Percentiles rank a stretch among this genome's conserved stretches.
Evolutionary conservation across 2,329 filamentous ascomycete genomes (phyloP).

Genomic region (Pestalotiopsis sp.): DNA sequence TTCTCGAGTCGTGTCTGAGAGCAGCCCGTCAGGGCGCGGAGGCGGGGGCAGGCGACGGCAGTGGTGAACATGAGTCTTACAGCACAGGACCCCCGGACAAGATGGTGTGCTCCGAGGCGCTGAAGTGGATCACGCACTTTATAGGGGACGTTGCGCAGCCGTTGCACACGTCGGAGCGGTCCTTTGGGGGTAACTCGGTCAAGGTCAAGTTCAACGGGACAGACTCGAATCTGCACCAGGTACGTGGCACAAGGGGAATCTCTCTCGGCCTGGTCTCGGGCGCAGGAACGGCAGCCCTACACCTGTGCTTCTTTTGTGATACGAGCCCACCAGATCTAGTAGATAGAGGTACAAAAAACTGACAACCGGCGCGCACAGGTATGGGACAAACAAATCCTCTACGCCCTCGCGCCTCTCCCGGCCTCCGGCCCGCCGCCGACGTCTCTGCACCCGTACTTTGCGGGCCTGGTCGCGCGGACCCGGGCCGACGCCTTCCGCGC

Average conservation of each 20-base stretch:
- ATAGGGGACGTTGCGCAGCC: neutral
- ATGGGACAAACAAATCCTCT: neutral
- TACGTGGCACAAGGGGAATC: neutral
- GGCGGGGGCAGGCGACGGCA: neutral
- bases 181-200: neutral
- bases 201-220: slow-evolving; percentile 6
- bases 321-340: neutral
- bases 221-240: neutral
- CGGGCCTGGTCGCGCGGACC: neutral
- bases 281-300: neutral
- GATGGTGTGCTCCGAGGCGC: slow-evolving; percentile 4
- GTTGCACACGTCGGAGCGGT: slow-evolving; percentile 1
- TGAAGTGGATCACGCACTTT: slow-evolving; percentile 4
- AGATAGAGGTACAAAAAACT: neutral
- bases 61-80: neutral
- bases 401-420: neutral
- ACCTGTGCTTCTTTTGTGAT: neutral
- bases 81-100: neutral
- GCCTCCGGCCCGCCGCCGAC: neutral
- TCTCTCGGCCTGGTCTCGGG: neutral
- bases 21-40: neutral
- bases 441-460: neutral
- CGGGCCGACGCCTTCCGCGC: neutral
- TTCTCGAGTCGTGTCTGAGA: neutral
- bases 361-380: neutral